Evolutionary conservation across 2,329 filamentous ascomycete species (phyloP).

Genomic region (Talaromyces atroroseus): DNA sequence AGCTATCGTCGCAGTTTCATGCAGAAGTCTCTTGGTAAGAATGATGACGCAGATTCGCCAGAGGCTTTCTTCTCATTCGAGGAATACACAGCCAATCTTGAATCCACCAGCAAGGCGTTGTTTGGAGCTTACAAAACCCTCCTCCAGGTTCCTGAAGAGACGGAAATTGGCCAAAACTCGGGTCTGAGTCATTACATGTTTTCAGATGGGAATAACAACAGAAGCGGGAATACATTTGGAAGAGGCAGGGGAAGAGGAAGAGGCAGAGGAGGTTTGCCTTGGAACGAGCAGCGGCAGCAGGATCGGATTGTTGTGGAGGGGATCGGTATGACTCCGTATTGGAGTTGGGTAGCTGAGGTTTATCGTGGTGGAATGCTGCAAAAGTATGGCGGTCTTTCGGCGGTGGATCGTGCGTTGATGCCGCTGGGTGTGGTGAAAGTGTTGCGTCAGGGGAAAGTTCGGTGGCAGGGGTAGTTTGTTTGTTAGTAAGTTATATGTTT

Average conservation of each 20-base stretch:
- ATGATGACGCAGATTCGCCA: neutral
- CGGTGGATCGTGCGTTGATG: conserved; percentile 37
- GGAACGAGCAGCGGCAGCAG: conserved; percentile 2
- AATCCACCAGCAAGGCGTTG: conserved; percentile 28
- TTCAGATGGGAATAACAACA: conserved; percentile 2
- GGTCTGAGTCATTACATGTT: conserved; percentile 23
- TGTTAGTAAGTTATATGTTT: neutral
- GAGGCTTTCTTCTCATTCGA: conserved; percentile 34
- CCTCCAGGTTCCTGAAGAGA: conserved; percentile 28
- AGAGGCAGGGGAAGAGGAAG: neutral
- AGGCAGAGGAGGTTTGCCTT: no score
- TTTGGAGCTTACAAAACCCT: conserved; percentile 28
- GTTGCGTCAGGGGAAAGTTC: conserved; percentile 35
- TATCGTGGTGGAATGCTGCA: conserved; percentile 38
- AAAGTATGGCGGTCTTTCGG: conserved; percentile 36
- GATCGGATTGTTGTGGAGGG: conserved; percentile 23
- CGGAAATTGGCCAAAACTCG: conserved; percentile 23
- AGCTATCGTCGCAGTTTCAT: neutral
- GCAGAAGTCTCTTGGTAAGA: conserved; percentile 8
- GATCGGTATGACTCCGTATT: conserved; percentile 37
- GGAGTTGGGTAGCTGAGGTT: conserved; percentile 38
- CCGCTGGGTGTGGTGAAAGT: conserved; percentile 41
- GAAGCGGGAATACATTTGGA: neutral
- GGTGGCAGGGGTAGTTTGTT: conserved; percentile 34
- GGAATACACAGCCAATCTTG: conserved; percentile 34